Evolutionary conservation across 2,329 filamentous ascomycete genomes (phyloP), one percentile per base, ranked within the genome.

Genomic region (Aureobasidium sp.): DNA sequence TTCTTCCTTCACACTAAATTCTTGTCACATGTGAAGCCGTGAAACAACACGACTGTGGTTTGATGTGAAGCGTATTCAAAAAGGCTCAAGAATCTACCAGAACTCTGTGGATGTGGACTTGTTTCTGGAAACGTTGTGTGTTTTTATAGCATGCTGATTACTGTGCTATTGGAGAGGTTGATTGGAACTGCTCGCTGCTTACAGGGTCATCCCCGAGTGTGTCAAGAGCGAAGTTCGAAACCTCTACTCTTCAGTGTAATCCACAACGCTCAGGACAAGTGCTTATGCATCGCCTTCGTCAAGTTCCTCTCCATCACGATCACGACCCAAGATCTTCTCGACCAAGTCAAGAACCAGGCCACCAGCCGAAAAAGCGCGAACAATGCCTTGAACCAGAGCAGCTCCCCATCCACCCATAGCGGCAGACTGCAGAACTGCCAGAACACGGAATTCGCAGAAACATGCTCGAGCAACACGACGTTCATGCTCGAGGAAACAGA

Each of bases 371-470:
- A 42, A 42, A 19, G 50, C 50, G 12, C 37, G n/a, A 29, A 42
- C 11, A 14, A 54, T 31, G 39, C 37, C 42, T 5, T 48, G 11
- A 11, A 37, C n/a, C 8, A 44, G 1, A 31, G 40, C 54, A 17
- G 29, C 6, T 5, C 71, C 70, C 47, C 67, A 71, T 8, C 69
- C 70, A 8, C 70, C 69, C 71, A 73, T 72, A 5, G 68, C 70
- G n/a, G n/a, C n/a, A n/a, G n/a, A n/a, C n/a, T n/a, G n/a, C n/a
- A n/a, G n/a, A n/a, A n/a, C n/a, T n/a, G n/a, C n/a, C n/a, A n/a
- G n/a, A n/a, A n/a, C n/a, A n/a, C n/a, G n/a, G n/a, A n/a, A n/a
- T n/a, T n/a, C n/a, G n/a, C n/a, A n/a, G n/a, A n/a, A n/a, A n/a
- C n/a, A n/a, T n/a, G n/a, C n/a, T n/a, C n/a, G n/a, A n/a, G n/a